These are phyloP conservation scores for Priceomyces medius DNA, from an alignment of 805 yeast genomes.

Conservation along the genomic window DNA sequence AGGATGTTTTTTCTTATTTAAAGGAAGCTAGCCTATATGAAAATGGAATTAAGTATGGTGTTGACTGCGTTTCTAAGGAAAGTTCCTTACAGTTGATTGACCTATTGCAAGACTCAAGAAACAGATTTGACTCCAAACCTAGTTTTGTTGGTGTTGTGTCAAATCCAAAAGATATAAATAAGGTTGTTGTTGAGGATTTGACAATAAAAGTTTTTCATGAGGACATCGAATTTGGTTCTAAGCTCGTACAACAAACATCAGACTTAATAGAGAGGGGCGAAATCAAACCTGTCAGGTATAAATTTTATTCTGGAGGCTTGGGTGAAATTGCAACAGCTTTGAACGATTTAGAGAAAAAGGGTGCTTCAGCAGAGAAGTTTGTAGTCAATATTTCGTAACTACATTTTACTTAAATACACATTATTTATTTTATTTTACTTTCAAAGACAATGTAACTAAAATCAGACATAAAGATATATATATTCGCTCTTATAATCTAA, in stretches of 20 bases:
- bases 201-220: constrained; percentile 45
- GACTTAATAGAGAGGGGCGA: constrained; percentile 23
- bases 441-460: neutral
- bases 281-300: constrained; percentile 32
- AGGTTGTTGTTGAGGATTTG: constrained; percentile 30
- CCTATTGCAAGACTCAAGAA: constrained; percentile 19
- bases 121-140: constrained; percentile 10
- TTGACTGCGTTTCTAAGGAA: constrained; percentile 40
- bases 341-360: constrained; percentile 35
- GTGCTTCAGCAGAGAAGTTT: constrained; percentile 46
- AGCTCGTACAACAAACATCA: constrained; percentile 20
- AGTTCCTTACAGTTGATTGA: constrained; percentile 33
- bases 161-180: constrained; percentile 22
- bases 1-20: constrained; percentile 1
- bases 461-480: no score
- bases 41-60: constrained; percentile 10
- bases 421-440: neutral
- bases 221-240: constrained; percentile 33
- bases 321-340: constrained; percentile 34
- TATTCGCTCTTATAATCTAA: neutral
- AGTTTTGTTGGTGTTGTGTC: constrained; percentile 42
- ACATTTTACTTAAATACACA: neutral
- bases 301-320: constrained; percentile 35
- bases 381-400: constrained; percentile 24
- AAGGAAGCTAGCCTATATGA: constrained; percentile 15